Evolutionary conservation across 345 rosid species (phyloP), one percentile per base, ranked within the genome.

Genomic region (Citrus hindsii): DNA sequence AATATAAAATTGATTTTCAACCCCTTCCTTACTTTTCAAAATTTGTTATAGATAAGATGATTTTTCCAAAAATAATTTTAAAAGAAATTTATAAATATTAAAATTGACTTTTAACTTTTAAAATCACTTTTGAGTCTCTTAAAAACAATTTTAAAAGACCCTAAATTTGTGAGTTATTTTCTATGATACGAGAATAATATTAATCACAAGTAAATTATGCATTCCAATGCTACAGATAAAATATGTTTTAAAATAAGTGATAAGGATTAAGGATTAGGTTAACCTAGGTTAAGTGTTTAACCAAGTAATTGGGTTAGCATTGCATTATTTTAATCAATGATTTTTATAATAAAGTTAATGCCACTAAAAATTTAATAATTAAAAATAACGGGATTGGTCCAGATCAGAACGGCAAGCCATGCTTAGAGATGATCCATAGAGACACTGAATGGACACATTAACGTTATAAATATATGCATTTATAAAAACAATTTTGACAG

Each of bases 401-500:
- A 55, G 24, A 60, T 24, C 55, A 35, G 28, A 76, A n/a, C 30
- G 22, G 48, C 65, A 67, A 12, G 25, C 64, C 7, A 42, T 35
- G 48, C 66, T 22, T 27, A 10, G 66, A 56, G 25, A n/a, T 24
- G 55, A 74, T 27, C 61, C 61, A 18, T 35, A 38, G 3, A 53
- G 79, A 71, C 24, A 22, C 37, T 69, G 56, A 74, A 65, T 58
- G 79, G 77, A 30, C 77, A 67, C 73, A 80, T 70, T 77, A 81
- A 72, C 67, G 69, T 63, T 56, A n/a, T 33, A 0, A 71, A 71
- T 21, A 62, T 78, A 70, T 1, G 30, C 53, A 1, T 19, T 9
- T 33, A 24, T 16, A 46, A 42, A 9, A 25, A 14, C n/a, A 9
- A 63, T 27, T 4, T 55, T 32, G 72, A 56, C 51, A 12, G 48